These are phyloP conservation scores for Plasmodium gonderi DNA, from an alignment of 169 alveolate genomes.

Conservation along the genomic window DNA sequence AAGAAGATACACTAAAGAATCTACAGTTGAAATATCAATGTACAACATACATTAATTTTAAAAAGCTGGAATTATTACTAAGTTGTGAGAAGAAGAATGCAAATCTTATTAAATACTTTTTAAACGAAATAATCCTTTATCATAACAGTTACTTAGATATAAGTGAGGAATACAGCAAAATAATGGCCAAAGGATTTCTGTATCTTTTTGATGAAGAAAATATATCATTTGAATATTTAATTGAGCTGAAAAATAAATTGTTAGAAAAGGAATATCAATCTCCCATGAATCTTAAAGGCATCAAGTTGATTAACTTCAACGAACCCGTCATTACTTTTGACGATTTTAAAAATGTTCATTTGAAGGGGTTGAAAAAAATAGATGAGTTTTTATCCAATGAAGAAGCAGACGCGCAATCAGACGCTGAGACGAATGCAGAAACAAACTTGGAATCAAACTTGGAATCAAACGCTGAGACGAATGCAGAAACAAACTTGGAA, in stretches of 20 bases:
- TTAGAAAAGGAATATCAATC: background rate
- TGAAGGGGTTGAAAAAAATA: background rate
- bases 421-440: background rate
- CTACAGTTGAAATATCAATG: constrained; percentile 28
- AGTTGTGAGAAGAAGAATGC: constrained; percentile 11
- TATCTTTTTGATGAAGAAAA: constrained; percentile 44
- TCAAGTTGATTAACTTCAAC: constrained; percentile 17
- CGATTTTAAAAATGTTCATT: constrained; percentile 30
- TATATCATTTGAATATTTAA: background rate
- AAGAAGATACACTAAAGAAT: constrained; percentile 8
- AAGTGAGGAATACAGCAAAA: constrained; percentile 36
- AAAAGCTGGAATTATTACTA: constrained; percentile 45
- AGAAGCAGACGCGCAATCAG: background rate
- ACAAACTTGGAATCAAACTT: background rate
- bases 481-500: background rate
- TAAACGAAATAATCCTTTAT: constrained; percentile 52
- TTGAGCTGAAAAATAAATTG: constrained; percentile 7
- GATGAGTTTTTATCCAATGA: constrained; percentile 43
- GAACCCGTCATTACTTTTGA: constrained; percentile 68
- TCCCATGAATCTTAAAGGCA: background rate
- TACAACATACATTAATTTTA: constrained; percentile 25
- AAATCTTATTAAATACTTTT: background rate
- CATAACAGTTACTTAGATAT: constrained; percentile 52
- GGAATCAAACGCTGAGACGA: no score
- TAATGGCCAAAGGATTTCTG: constrained; percentile 56